phyloP scores from a whole-genome alignment of 2,329 filamentous ascomycete genomes.

The Chaetomium globosum region DNA sequence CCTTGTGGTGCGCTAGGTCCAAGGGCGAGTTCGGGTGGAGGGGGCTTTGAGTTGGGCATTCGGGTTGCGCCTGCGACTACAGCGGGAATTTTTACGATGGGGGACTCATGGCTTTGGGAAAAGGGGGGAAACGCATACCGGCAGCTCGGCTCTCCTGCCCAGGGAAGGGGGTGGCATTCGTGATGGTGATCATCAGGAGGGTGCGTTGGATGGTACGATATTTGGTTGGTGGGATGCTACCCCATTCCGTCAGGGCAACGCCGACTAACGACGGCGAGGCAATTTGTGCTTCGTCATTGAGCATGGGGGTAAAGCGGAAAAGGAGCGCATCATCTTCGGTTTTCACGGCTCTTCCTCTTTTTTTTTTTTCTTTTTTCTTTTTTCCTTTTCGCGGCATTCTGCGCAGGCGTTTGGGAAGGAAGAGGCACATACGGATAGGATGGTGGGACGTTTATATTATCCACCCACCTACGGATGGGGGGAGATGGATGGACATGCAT shows the following conservation, averaged over 20 bases:
- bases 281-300: constrained; percentile 3
- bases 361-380: neutral
- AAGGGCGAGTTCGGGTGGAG: no score
- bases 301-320: neutral
- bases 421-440: neutral
- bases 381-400: neutral
- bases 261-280: neutral
- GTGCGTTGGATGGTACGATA: neutral
- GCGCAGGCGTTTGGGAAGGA: neutral
- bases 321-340: neutral
- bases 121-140: neutral
- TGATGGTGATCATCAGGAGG: neutral
- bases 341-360: neutral
- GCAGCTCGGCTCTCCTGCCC: neutral
- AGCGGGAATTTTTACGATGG: neutral
- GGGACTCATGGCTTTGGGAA: neutral
- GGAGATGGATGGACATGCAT: neutral
- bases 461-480: neutral
- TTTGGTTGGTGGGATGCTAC: constrained; percentile 11
- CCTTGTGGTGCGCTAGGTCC: neutral
- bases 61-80: neutral
- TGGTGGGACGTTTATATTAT: neutral
- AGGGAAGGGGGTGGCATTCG: neutral
- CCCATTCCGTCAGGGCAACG: neutral
- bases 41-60: neutral